These are phyloP conservation scores for Kodamaea arcana DNA, from an alignment of 1,139 yeast genomes.

Conservation along the genomic window DNA sequence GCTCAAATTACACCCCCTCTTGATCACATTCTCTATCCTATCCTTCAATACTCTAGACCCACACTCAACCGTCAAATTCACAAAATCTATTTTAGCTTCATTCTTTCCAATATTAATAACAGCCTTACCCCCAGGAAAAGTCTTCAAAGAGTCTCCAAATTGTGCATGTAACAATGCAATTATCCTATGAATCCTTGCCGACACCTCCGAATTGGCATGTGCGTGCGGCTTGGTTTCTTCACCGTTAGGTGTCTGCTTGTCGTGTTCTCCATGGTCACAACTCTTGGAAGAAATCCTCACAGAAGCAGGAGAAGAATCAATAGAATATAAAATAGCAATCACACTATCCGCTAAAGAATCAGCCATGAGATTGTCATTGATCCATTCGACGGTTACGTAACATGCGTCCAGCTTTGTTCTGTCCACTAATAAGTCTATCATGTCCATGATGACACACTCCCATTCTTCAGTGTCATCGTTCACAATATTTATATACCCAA, in stretches of 20 bases:
- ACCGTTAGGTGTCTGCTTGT: slow-evolving; percentile 12
- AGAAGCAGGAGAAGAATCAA: slow-evolving; percentile 93
- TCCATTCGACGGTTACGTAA: slow-evolving; percentile 77
- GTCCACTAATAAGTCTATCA: slow-evolving; percentile 47
- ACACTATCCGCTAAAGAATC: slow-evolving; percentile 95
- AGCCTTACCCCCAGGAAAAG: slow-evolving; percentile 44
- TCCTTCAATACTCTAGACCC: slow-evolving; percentile 72
- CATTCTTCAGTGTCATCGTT: slow-evolving; percentile 56
- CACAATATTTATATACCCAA: slow-evolving; percentile 74
- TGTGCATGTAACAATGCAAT: slow-evolving; percentile 69
- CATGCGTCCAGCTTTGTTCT: slow-evolving; percentile 30
- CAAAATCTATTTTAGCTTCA: slow-evolving; percentile 66
- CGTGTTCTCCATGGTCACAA: slow-evolving; percentile 47
- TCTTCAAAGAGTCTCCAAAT: slow-evolving; percentile 72
- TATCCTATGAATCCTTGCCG: slow-evolving; percentile 60
- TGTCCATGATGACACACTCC: slow-evolving; percentile 48
- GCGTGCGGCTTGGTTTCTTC: slow-evolving; percentile 25
- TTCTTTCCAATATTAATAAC: slow-evolving; percentile 65
- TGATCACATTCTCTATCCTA: slow-evolving; percentile 76
- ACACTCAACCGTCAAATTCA: slow-evolving; percentile 67
- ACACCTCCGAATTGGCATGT: slow-evolving; percentile 35
- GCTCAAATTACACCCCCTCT: slow-evolving; percentile 72
- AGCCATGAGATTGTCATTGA: slow-evolving; percentile 74
- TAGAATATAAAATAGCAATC: slow-evolving; percentile 82
- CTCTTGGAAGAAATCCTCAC: slow-evolving; percentile 73